Conservation (phyloP, 2,329 filamentous ascomycete genomes). For the Diaporthe longicolla region DNA sequence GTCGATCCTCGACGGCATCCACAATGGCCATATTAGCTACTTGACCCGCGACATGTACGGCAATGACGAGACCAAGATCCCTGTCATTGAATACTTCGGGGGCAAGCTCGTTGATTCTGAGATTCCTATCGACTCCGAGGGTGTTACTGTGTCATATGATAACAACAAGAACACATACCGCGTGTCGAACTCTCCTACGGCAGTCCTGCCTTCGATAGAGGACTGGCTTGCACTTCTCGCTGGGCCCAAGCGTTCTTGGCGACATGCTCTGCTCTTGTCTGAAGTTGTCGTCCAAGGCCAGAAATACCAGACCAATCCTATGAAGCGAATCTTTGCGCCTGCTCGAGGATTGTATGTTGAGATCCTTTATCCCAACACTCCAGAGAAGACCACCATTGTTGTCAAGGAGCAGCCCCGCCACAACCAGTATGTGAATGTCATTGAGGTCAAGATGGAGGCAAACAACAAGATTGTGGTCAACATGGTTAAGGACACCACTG, state of each 20-base stretch:
- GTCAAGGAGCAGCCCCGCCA: conserved; percentile 90
- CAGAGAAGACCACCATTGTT: conserved; percentile 85
- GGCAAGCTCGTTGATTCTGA: conserved; percentile 83
- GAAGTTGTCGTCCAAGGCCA: conserved; percentile 96
- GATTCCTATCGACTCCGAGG: conserved; percentile 84
- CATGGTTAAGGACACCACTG: conserved; percentile 93
- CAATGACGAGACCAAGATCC: conserved; percentile 80
- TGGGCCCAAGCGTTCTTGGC: conserved; percentile 89
- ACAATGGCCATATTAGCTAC: conserved; percentile 86
- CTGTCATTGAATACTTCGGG: conserved; percentile 94
- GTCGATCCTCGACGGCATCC: conserved; percentile 92
- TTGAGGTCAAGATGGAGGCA: conserved; percentile 83
- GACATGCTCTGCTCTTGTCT: conserved; percentile 92
- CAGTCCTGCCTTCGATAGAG: conserved; percentile 82
- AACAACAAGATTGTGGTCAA: conserved; percentile 88
- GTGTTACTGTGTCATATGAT: conserved; percentile 86
- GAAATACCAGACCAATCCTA: conserved; percentile 97
- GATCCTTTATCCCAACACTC: conserved; percentile 84
- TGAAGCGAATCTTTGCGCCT: conserved; percentile 91
- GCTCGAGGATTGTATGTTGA: conserved; percentile 90
- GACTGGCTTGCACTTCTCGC: conserved; percentile 91
- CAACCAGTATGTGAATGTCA: conserved; percentile 88
- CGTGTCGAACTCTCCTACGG: conserved; percentile 80
- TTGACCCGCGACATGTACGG: conserved; percentile 86
- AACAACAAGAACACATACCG: conserved; percentile 86